Conservation (phyloP, 2,329 filamentous ascomycete genomes). For the Cladosporium halotolerans region DNA sequence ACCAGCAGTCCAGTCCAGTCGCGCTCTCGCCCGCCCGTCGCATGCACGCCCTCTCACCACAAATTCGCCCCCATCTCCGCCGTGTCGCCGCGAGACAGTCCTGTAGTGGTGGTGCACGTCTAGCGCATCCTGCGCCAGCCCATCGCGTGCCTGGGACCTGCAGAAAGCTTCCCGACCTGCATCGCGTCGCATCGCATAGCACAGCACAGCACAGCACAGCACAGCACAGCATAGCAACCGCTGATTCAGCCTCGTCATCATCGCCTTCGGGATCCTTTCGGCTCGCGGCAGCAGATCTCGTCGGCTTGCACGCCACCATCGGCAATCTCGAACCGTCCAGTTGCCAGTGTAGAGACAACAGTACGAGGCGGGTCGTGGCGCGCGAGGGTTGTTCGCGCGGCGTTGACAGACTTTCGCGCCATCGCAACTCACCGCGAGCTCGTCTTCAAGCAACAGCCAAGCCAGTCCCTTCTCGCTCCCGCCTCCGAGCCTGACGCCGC, state of each 20-base stretch:
- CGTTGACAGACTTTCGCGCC: too few species aligned
- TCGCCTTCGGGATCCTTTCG: too few species aligned
- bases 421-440: too few species aligned
- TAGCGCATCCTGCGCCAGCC: not conserved
- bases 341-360: too few species aligned
- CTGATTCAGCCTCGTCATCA: constrained; percentile 7
- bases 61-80: not conserved
- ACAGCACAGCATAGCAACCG: constrained; percentile 2
- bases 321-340: too few species aligned
- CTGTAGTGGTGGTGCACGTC: not conserved
- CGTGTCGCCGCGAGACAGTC: not conserved
- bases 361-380: too few species aligned
- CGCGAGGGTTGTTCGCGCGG: too few species aligned
- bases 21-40: not conserved
- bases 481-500: not conserved
- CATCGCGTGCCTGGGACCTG: constrained; percentile 8
- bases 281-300: too few species aligned
- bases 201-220: too few species aligned
- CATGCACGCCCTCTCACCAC: not conserved
- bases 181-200: too few species aligned
- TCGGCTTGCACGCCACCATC: too few species aligned
- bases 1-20: too few species aligned
- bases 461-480: not conserved
- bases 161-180: constrained; percentile 1
- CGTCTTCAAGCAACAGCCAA: not conserved